phyloP scores from a whole-genome alignment of 164 flowering plant genomes.

The Vitis rotundifolia region DNA sequence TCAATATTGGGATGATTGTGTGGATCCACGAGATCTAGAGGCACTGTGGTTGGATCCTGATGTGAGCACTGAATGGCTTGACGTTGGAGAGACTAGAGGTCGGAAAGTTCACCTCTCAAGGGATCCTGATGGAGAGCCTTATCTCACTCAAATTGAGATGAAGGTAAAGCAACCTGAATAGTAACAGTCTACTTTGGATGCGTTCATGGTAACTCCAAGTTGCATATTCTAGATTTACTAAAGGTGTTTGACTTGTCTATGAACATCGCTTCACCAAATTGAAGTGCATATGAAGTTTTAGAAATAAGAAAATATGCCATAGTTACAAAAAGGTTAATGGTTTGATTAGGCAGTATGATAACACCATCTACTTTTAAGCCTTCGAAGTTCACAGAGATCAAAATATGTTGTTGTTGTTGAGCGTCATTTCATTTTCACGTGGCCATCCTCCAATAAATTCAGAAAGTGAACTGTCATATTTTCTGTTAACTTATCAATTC shows the following conservation, averaged over 20 bases:
- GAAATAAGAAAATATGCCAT: too few species aligned
- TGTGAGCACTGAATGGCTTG: slow-evolving; percentile 73
- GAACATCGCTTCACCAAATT: too few species aligned
- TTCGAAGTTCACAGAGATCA: too few species aligned
- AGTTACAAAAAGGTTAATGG: too few species aligned
- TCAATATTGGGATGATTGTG: slow-evolving; percentile 87
- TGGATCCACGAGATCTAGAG: slow-evolving; percentile 64
- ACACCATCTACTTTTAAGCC: too few species aligned
- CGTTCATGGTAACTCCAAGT: neutral
- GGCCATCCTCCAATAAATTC: neutral
- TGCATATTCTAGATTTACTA: neutral
- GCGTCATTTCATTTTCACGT: neutral
- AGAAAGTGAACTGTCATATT: neutral
- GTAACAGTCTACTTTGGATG: neutral
- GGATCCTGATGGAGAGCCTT: slow-evolving; percentile 89
- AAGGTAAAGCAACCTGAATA: slow-evolving; percentile 42
- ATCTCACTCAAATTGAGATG: slow-evolving; percentile 88
- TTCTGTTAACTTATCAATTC: neutral
- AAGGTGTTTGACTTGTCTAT: too few species aligned
- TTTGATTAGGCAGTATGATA: too few species aligned
- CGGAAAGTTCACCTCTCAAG: slow-evolving; percentile 84
- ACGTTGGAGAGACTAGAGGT: slow-evolving; percentile 76
- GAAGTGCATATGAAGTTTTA: too few species aligned
- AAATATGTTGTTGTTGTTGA: neutral
- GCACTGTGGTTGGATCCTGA: slow-evolving; percentile 65